Base-by-base conservation (phyloP, 2,329 filamentous ascomycete genomes). In the Thermothelomyces thermophilus region DNA sequence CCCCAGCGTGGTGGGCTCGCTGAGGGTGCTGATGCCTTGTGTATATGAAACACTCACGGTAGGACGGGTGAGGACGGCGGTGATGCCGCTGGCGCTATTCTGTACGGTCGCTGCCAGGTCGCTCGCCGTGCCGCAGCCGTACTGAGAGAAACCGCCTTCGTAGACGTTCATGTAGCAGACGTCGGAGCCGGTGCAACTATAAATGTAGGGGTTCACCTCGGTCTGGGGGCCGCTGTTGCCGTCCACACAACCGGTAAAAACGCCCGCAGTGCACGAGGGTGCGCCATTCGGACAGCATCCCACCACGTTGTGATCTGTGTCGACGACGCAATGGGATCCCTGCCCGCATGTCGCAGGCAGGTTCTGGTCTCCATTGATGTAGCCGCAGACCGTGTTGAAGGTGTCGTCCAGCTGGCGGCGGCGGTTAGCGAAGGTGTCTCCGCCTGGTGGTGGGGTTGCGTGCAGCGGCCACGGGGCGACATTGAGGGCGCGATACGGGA, bases 231-330 rank as follows among this genome's bases (percentile, higher is more conserved):
- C 67, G 48, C 72, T 77, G 56, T 72, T 74, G 44, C 60, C 59
- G 58, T 82, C 79, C 36, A 80, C 74, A 52, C 79, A 82, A 34
- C 69, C 71, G 2, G 78, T 82, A 60, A 73, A 82, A 34, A 82
- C 72, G 46, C 79, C 79, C 3, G 69, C 66, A 1, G 73, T 75
- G 62, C 79, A 82, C 6, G 70, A 58, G 2, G 65, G 70, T 13
- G 63, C 62, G 13, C 68, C 70, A 56, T 81, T 69, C 1, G 78
- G 77, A 59, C 79, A 82, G 60, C 77, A 80, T 41, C 77, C 77
- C 28, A 80, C 66, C n/a, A 72, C 72, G 24, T 70, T 68, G 48
- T 74, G 68, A 16, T 67, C 65, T 17, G 67, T 63, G 53, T 80
- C 77, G 37, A 77, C 65, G 20, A 77, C 79, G 60, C 79, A 82